A percentile compares a stretch with the other conserved stretches of the same genome.
Conservation (phyloP, 441 rosid species). For the Populus trichocarpa region DNA sequence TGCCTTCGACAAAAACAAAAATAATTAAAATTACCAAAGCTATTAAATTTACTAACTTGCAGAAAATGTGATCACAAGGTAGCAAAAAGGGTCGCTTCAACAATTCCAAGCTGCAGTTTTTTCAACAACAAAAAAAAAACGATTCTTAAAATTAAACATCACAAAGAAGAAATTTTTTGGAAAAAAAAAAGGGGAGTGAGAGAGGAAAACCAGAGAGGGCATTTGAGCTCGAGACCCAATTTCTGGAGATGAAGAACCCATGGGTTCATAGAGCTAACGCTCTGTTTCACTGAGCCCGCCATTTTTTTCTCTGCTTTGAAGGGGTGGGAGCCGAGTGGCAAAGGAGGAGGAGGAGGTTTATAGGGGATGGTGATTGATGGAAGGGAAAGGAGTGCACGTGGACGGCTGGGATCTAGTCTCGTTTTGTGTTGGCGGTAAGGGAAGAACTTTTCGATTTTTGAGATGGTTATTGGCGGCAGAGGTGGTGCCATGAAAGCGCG, state of each 20-base stretch:
- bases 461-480: background rate
- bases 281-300: slow-evolving; percentile 28
- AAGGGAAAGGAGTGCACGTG: slow-evolving; percentile 34
- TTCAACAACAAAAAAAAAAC: slow-evolving; percentile 5
- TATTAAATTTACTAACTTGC: slow-evolving; percentile 41
- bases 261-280: slow-evolving; percentile 44
- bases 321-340: background rate
- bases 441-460: background rate
- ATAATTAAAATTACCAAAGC: background rate
- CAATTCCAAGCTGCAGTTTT: slow-evolving; percentile 53
- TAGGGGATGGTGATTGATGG: background rate
- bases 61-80: slow-evolving; percentile 80
- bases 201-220: slow-evolving; percentile 66
- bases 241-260: slow-evolving; percentile 81
- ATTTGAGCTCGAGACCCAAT: slow-evolving; percentile 77
- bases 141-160: background rate
- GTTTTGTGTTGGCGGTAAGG: background rate
- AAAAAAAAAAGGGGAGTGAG: background rate
- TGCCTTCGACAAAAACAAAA: background rate
- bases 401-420: slow-evolving; percentile 29
- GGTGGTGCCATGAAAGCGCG: background rate
- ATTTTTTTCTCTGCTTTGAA: background rate
- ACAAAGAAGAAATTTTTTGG: background rate
- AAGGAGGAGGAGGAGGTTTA: background rate
- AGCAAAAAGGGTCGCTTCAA: slow-evolving; percentile 59